Conservation (phyloP, 352 stramenopile genomes). For the Phytophthora litchii region DNA sequence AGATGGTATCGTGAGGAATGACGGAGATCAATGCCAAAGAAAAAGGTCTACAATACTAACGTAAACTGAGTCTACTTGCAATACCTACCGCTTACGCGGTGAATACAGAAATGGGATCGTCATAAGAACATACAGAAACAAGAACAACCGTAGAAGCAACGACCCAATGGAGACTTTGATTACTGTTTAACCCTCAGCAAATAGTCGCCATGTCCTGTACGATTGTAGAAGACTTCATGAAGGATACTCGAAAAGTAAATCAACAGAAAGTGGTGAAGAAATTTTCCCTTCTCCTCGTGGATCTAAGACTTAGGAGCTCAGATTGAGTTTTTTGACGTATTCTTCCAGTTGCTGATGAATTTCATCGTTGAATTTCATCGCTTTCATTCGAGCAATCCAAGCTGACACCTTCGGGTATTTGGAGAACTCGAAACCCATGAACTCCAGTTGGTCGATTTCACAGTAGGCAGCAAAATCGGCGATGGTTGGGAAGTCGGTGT, state of each 20-base stretch:
- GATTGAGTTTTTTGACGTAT: constrained; percentile 34
- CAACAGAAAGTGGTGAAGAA: not conserved
- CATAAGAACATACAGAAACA: too few relatives aligned
- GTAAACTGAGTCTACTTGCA: too few relatives aligned
- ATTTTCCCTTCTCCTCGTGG: not conserved
- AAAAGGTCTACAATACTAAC: too few relatives aligned
- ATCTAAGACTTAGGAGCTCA: constrained; percentile 10
- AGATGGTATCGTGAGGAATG: not conserved
- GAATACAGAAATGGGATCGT: too few relatives aligned
- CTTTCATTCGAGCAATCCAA: constrained; percentile 67
- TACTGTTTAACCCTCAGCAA: too few relatives aligned
- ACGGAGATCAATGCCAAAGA: too few relatives aligned
- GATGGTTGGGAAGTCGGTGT: constrained; percentile 55
- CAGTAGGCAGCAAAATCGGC: constrained; percentile 64
- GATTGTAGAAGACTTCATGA: too few relatives aligned
- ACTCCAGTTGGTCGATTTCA: constrained; percentile 67
- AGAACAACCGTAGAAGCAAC: too few relatives aligned
- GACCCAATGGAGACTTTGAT: too few relatives aligned
- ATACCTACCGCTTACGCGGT: too few relatives aligned
- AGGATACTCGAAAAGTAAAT: not conserved
- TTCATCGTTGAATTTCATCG: constrained; percentile 58
- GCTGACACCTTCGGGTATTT: constrained; percentile 57
- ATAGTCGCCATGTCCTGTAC: too few relatives aligned
- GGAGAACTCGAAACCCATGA: constrained; percentile 57
- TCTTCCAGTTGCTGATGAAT: constrained; percentile 43